phyloP scores from a whole-genome alignment of 257 asterid genomes.

The Leonotis leonurus region DNA sequence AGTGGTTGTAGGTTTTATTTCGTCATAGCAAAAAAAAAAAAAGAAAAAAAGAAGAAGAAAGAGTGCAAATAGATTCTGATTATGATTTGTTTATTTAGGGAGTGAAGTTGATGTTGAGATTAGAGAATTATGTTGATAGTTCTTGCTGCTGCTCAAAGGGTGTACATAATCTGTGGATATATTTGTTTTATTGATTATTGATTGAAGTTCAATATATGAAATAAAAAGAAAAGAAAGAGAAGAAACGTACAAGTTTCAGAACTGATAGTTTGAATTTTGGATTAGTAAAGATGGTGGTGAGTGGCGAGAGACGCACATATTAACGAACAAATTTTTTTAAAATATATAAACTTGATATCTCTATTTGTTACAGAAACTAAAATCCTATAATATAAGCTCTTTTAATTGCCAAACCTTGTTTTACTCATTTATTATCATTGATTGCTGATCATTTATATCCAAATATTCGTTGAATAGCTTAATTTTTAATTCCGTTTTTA shows the following conservation, averaged over 20 bases:
- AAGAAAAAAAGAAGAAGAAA: background rate
- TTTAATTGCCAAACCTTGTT: too few species aligned
- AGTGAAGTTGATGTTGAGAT: constrained; percentile 15
- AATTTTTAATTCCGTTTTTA: too few species aligned
- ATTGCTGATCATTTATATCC: too few species aligned
- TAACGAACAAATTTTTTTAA: too few species aligned
- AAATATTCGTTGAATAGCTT: too few species aligned
- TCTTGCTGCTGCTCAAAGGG: background rate
- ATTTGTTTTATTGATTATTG: background rate
- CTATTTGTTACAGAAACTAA: too few species aligned
- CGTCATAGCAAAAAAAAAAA: background rate
- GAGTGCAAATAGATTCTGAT: background rate
- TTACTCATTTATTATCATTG: too few species aligned
- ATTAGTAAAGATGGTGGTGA: too few species aligned
- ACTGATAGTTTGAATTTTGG: background rate
- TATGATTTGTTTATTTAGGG: constrained; percentile 16
- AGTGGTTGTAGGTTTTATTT: background rate
- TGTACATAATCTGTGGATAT: constrained; percentile 16
- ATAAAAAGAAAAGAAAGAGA: too few species aligned
- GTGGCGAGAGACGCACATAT: too few species aligned
- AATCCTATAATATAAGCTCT: too few species aligned
- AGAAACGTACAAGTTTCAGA: background rate
- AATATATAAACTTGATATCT: too few species aligned
- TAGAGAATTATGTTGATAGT: background rate
- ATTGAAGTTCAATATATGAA: background rate